Conservation (phyloP, 2,329 filamentous ascomycete species). For the Hymenoscyphus fraxineus region DNA sequence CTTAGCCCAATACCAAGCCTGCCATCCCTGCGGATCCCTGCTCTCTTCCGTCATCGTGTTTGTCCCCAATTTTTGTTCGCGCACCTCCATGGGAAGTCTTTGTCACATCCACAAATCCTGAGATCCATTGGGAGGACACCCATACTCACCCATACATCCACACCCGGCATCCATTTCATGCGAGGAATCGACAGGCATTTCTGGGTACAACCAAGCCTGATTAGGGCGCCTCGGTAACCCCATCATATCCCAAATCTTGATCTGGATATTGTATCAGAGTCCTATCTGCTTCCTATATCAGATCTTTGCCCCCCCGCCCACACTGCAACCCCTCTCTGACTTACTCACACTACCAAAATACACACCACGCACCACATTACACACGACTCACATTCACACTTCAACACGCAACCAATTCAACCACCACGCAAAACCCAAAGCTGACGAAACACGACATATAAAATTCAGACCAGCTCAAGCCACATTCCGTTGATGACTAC, state of each 20-base stretch:
- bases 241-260: background rate
- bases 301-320: background rate
- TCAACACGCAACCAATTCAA: background rate
- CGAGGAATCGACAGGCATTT: background rate
- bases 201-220: background rate
- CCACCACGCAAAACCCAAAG: background rate
- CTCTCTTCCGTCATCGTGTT: too few species aligned
- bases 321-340: background rate
- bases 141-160: too few species aligned
- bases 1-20: too few species aligned
- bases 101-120: too few species aligned
- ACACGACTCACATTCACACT: background rate
- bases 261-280: too few species aligned
- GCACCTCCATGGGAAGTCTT: too few species aligned
- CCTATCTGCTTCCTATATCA: background rate
- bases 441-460: slow-evolving; percentile 3
- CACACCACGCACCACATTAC: background rate
- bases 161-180: background rate
- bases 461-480: background rate
- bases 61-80: too few species aligned
- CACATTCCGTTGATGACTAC: slow-evolving; percentile 10
- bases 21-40: too few species aligned
- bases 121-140: too few species aligned
- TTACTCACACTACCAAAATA: background rate
- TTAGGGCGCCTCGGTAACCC: slow-evolving; percentile 1